Percentiles rank a stretch among this genome's conserved stretches.
Conservation (phyloP, 805 yeast species). For the Cyberlindnera misumaiensis region DNA sequence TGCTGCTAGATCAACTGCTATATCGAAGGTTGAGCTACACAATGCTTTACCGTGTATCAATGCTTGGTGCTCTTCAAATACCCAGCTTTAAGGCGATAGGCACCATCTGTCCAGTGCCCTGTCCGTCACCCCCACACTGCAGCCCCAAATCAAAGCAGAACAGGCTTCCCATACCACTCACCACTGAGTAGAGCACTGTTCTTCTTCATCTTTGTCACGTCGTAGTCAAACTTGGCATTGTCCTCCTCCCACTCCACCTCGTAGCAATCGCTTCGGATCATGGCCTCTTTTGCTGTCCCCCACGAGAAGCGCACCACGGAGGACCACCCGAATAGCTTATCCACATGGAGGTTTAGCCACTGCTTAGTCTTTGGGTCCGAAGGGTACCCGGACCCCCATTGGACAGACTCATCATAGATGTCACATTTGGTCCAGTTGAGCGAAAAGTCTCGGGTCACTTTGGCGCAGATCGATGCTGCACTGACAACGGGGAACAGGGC, state of each 20-base stretch:
- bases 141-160: background rate
- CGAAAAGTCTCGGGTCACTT: conserved; percentile 82
- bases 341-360: conserved; percentile 63
- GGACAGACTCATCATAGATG: conserved; percentile 17
- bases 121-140: too few species aligned
- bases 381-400: conserved; percentile 91
- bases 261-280: conserved; percentile 45
- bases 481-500: conserved; percentile 86
- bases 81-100: too few species aligned
- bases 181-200: conserved; percentile 6
- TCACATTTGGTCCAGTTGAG: conserved; percentile 31
- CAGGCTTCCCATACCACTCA: conserved; percentile 25
- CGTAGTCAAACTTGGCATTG: conserved; percentile 23
- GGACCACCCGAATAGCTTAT: conserved; percentile 83
- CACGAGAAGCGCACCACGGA: conserved; percentile 76
- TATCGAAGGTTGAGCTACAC: too few species aligned
- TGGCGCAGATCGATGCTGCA: conserved; percentile 93
- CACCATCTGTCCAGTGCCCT: too few species aligned
- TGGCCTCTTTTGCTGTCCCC: conserved; percentile 82
- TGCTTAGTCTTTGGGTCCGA: conserved; percentile 79
- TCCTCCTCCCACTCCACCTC: conserved; percentile 56
- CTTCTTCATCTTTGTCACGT: conserved; percentile 13
- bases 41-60: too few species aligned
- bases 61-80: too few species aligned
- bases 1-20: too few species aligned